phyloP scores from a whole-genome alignment of 2,329 filamentous ascomycete genomes.

The Trichoderma aggressivum region DNA sequence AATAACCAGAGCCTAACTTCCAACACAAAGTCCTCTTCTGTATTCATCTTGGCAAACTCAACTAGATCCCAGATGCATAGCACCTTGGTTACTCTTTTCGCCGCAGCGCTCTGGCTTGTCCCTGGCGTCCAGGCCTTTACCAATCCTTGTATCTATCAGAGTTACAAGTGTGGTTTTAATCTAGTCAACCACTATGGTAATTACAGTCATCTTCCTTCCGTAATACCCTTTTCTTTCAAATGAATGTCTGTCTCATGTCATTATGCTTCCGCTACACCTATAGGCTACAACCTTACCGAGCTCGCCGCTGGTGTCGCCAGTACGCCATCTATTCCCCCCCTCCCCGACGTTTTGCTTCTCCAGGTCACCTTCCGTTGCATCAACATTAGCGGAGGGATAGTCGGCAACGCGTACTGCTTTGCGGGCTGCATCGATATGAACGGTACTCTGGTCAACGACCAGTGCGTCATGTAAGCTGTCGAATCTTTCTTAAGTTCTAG shows the following conservation, averaged over 20 bases:
- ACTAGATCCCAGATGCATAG: not conserved
- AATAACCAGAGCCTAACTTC: not conserved
- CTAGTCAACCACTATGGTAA: not conserved
- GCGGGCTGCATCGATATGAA: not conserved
- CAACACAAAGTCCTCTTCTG: not conserved
- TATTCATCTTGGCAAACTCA: not conserved
- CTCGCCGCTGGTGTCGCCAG: not conserved
- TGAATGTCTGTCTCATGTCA: not conserved
- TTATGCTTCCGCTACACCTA: not conserved
- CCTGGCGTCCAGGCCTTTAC: not conserved
- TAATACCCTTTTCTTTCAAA: not conserved
- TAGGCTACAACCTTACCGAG: not conserved
- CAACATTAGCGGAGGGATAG: not conserved
- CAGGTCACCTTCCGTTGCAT: not conserved
- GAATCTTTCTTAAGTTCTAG: not conserved
- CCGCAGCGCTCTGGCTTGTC: not conserved
- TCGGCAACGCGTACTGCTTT: not conserved
- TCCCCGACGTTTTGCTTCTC: not conserved
- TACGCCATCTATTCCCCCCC: not conserved
- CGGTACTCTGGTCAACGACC: not conserved
- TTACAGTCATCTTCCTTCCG: not conserved
- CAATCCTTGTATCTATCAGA: not conserved
- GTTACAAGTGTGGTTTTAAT: not conserved
- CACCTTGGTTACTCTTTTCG: not conserved
- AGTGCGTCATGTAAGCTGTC: not conserved